Evolutionary conservation across 352 stramenopile species (phyloP), one percentile per base, ranked within the genome.

Genomic region (Globisporangium iwayamae): DNA sequence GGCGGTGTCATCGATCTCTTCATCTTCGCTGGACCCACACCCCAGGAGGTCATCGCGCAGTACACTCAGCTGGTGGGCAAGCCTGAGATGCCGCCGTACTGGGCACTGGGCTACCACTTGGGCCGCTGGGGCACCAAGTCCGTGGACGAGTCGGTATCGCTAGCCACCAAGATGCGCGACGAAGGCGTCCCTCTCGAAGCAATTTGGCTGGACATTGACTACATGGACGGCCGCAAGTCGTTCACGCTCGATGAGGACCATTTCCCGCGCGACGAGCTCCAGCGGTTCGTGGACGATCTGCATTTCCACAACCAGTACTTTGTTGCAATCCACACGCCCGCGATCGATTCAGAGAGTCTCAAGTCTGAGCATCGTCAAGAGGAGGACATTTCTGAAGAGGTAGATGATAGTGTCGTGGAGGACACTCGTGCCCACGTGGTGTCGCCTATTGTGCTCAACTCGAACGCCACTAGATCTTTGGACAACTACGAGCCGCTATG

Each of bases 1-100:
- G 90, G 90, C 30, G 90, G 90, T 28, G 69, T 97, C 30, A 32
- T 96, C 5, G 90, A 97, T 57, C 70, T 96, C 3, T 89, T 87
- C 55, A 66, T 96, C 0, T 94, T 96, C 43, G 64, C 75, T 5
- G 90, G 90, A 0, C 76, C 87, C 5, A 79, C 70, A 0, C 73
- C 84, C 4, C 11, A 65, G 1, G 63, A 91, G 8, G 87, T 95
- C 3, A 67, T 91, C 7, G 54, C 69, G 18, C 79, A 96, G 69
- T 97, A 96, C 69, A 90, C 83, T 1, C 18, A 63, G 2, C 62
- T 96, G 45, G 79, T 96, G 2, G 90, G 90, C 8, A 81, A 81
- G 20, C 85, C 88, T 4, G 70, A 71, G 39, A 78, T 97, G 70
- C 85, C 87, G 11, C 87, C 90, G 47, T 90, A 94, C 57, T 97